These are phyloP conservation scores for Aurantiochytrium sp. DNA, from an alignment of 108 stramenopile species.

Conservation along the genomic window DNA sequence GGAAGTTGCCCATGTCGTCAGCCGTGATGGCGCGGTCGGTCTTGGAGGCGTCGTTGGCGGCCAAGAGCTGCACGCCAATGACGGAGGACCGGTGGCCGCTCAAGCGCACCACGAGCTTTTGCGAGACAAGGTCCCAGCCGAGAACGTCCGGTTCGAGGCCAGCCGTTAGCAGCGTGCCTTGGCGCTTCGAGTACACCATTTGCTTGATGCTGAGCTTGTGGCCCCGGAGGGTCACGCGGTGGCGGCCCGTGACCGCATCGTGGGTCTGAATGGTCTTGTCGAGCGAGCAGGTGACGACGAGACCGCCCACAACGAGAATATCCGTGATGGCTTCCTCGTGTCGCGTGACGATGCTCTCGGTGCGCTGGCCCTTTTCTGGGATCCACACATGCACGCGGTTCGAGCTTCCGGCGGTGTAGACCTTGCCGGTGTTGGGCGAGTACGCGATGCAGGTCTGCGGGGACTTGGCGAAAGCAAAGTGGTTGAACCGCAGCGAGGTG, in stretches of 20 bases:
- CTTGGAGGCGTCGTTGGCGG: not conserved
- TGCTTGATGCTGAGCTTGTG: not conserved
- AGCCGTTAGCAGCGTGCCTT: not conserved
- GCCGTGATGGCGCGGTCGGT: not conserved
- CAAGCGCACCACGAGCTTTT: not conserved
- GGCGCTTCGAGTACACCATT: constrained; percentile 9
- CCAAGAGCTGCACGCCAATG: not conserved
- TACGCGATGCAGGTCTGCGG: not conserved
- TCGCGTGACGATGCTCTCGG: not conserved
- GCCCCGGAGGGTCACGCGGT: not conserved
- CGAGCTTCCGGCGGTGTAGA: not conserved
- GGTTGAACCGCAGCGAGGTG: not conserved
- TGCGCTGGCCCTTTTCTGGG: not conserved
- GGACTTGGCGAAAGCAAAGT: not conserved
- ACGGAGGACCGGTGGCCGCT: not conserved
- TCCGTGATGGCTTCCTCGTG: constrained; percentile 18
- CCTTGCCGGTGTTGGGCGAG: not conserved
- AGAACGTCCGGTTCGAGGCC: not conserved
- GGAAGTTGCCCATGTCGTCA: not conserved
- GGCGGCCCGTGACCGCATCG: not conserved
- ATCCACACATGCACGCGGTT: not conserved
- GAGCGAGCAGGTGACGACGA: not conserved
- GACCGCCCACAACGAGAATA: not conserved
- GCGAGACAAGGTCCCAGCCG: constrained; percentile 2
- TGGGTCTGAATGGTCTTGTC: not conserved